Conservation (phyloP, 306 rosid genomes). For the Quercus gilva region DNA sequence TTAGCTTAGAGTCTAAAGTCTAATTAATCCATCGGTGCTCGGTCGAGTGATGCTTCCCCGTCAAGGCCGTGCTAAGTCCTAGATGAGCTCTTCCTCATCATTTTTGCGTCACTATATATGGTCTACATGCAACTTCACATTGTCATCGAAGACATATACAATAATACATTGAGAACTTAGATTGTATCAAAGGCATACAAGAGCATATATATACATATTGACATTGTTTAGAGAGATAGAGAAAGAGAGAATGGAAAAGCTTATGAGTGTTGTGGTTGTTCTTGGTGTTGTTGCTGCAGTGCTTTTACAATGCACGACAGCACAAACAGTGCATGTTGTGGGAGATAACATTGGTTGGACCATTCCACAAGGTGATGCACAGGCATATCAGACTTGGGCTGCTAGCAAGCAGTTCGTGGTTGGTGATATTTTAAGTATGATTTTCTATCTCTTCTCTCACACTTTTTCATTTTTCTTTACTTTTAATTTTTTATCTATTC, state of each 20-base stretch:
- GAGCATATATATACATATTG: background rate
- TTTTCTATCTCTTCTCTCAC: background rate
- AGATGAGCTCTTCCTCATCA: background rate
- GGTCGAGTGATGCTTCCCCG: background rate
- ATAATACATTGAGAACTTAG: background rate
- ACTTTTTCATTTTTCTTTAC: background rate
- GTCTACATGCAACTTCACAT: background rate
- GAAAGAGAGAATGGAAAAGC: background rate
- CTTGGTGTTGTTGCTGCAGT: conserved; percentile 3
- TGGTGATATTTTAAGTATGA: conserved; percentile 34
- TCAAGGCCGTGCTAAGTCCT: background rate
- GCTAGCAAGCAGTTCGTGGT: conserved; percentile 2
- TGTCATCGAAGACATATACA: background rate
- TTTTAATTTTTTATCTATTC: background rate
- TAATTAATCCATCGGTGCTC: background rate
- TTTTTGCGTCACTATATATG: background rate
- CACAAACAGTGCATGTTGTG: conserved; percentile 30
- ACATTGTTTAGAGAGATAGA: background rate
- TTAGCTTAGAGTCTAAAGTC: background rate
- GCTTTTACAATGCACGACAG: conserved; percentile 13
- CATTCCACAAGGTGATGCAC: background rate
- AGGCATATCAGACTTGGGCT: conserved; percentile 37
- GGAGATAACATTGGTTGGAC: conserved; percentile 40
- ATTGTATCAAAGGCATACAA: background rate
- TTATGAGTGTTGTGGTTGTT: background rate